Conservation (phyloP, 441 rosid genomes). For the Pelargonium fulgidum region DNA sequence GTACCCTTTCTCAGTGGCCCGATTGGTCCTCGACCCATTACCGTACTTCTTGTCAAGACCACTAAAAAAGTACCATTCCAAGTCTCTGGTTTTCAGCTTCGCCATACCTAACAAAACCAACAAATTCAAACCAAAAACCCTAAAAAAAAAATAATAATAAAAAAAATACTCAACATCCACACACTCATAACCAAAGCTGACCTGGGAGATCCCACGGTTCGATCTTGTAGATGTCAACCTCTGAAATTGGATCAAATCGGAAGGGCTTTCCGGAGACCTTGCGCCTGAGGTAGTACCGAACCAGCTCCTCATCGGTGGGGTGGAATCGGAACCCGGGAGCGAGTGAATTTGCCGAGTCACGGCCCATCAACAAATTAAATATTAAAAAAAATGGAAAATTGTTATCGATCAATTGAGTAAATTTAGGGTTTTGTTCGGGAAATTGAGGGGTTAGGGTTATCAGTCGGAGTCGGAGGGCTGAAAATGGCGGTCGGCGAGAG, state of each 20-base stretch:
- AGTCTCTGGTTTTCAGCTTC: constrained; percentile 77
- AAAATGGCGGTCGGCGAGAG: not conserved
- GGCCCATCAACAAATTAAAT: constrained; percentile 38
- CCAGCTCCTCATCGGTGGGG: constrained; percentile 91
- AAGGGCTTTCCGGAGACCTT: constrained; percentile 64
- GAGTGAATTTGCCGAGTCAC: constrained; percentile 45
- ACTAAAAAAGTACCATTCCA: constrained; percentile 95
- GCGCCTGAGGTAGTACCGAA: constrained; percentile 80
- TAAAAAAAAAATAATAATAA: not conserved
- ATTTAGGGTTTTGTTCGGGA: not conserved
- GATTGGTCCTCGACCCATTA: constrained; percentile 77
- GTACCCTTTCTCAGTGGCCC: constrained; percentile 93
- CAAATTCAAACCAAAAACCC: not conserved
- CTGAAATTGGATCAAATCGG: constrained; percentile 69
- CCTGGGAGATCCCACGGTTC: constrained; percentile 99
- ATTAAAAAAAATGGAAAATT: not conserved
- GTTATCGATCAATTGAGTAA: not conserved
- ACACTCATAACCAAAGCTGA: constrained; percentile 12
- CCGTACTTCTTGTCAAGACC: constrained; percentile 73
- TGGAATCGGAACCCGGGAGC: constrained; percentile 97
- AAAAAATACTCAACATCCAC: constrained; percentile 19
- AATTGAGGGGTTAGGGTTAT: not conserved
- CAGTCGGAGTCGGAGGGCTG: not conserved
- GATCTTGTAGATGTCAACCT: constrained; percentile 68
- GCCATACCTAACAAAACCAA: constrained; percentile 48